These are phyloP conservation scores for Plantago ovata DNA, from an alignment of 257 asterid genomes.

Conservation along the genomic window DNA sequence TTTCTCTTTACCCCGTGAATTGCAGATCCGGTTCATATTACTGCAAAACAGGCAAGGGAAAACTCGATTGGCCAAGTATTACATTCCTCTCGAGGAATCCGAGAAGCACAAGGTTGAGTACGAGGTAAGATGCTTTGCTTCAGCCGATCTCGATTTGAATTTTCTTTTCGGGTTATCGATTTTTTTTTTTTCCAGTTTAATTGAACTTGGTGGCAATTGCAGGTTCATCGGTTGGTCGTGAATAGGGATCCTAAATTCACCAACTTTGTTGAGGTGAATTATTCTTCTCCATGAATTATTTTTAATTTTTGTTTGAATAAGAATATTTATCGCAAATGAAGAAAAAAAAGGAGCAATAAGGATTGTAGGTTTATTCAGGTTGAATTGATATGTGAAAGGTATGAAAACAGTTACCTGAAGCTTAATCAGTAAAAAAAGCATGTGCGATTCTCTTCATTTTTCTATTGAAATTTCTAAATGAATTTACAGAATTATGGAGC, in stretches of 20 bases:
- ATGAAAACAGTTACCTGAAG: background rate
- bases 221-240: conserved; percentile 92
- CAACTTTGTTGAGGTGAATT: conserved; percentile 75
- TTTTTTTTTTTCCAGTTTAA: background rate
- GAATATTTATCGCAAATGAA: background rate
- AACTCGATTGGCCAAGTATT: conserved; percentile 92
- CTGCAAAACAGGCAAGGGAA: conserved; percentile 97
- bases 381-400: background rate
- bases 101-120: conserved; percentile 97
- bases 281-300: background rate
- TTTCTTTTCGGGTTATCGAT: background rate
- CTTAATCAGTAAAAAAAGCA: too few relatives aligned
- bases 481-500: too few relatives aligned
- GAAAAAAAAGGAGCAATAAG: too few relatives aligned
- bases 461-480: too few relatives aligned
- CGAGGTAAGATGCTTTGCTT: conserved; percentile 54
- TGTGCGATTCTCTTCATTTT: too few relatives aligned
- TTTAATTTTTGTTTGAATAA: background rate
- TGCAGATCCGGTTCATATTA: conserved; percentile 93
- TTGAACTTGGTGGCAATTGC: background rate
- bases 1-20: conserved; percentile 4
- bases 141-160: background rate
- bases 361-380: background rate
- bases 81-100: conserved; percentile 97
- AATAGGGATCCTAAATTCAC: conserved; percentile 92